Evolutionary conservation across 2,329 filamentous ascomycete genomes (phyloP), one percentile per base, ranked within the genome.

Genomic region (Annulohypoxylon truncatum): DNA sequence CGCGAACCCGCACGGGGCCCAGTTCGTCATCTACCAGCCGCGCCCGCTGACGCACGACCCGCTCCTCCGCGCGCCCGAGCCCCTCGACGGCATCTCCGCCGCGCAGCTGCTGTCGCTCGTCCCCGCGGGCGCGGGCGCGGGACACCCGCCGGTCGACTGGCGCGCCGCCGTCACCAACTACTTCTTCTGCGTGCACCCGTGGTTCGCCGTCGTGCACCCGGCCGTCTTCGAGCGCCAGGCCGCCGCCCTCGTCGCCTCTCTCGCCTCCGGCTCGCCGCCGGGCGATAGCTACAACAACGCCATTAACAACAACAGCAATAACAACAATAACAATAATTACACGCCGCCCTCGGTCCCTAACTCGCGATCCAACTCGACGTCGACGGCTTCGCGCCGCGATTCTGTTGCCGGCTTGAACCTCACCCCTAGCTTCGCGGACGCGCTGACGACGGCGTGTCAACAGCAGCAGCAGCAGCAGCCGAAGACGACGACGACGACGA

Each of bases 141-240:
- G 68, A 4, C 8, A 64, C 9, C 52, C 70, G 15, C 71, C 70
- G 10, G 55, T 78, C 15, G 73, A 77, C 62, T 83, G 80, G 79
- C 78, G 74, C 28, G 75, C 79, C 15, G 76, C 78, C 28, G 73
- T 78, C 26, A 72, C 77, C 2, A 72, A 75, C 38, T 83, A 80
- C 70, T 82, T 82, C 72, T 70, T 74, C 29, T 81, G 76, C 52
- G 76, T 82, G 61, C 80, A 82, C 61, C 75, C 78, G 6, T 82
- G 81, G 81, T 78, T 79, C 54, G 78, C 78, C 12, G 76, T 80
- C 24, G 74, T 83, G 18, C 80, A 82, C 57, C 80, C 77, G 6
- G 75, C 74, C 20, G 73, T 80, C 57, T 80, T 82, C 66, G 73
- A 76, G 60, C 73, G 74, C 22, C 76, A 77, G 51, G 66, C 78